Percentiles rank a stretch among this genome's conserved stretches.
phyloP scores from a whole-genome alignment of 2,329 filamentous ascomycete genomes.

The Botryotinia calthae region DNA sequence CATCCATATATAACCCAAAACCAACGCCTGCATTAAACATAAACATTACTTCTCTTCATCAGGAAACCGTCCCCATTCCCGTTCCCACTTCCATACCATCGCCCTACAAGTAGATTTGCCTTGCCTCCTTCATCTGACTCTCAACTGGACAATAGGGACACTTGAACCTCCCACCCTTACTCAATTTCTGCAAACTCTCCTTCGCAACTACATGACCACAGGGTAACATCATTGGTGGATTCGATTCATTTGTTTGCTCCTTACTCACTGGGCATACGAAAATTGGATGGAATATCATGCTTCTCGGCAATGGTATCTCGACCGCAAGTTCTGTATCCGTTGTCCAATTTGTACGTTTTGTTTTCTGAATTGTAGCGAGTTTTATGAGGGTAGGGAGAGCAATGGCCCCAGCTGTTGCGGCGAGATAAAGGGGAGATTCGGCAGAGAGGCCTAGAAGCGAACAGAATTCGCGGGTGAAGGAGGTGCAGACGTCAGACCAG shows the following conservation, averaged over 20 bases:
- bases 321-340: slow-evolving; percentile 86
- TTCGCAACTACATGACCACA: slow-evolving; percentile 92
- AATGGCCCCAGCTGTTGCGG: slow-evolving; percentile 87
- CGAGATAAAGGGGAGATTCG: slow-evolving; percentile 88
- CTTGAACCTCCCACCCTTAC: slow-evolving; percentile 81
- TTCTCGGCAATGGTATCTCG: slow-evolving; percentile 58
- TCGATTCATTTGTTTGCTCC: slow-evolving; percentile 88
- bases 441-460: slow-evolving; percentile 84
- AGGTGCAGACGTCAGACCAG: slow-evolving; percentile 80
- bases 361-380: slow-evolving; percentile 80
- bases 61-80: background rate
- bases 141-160: slow-evolving; percentile 94
- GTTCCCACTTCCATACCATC: background rate
- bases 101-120: slow-evolving; percentile 35
- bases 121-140: slow-evolving; percentile 71
- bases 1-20: background rate
- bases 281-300: slow-evolving; percentile 83
- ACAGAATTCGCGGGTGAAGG: slow-evolving; percentile 94
- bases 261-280: slow-evolving; percentile 98
- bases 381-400: slow-evolving; percentile 87
- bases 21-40: background rate
- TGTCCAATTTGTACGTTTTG: slow-evolving; percentile 93
- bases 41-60: background rate
- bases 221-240: slow-evolving; percentile 94
- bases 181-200: slow-evolving; percentile 76